Base-by-base conservation (phyloP, 257 asterid genomes). In the Echites panduratus region DNA sequence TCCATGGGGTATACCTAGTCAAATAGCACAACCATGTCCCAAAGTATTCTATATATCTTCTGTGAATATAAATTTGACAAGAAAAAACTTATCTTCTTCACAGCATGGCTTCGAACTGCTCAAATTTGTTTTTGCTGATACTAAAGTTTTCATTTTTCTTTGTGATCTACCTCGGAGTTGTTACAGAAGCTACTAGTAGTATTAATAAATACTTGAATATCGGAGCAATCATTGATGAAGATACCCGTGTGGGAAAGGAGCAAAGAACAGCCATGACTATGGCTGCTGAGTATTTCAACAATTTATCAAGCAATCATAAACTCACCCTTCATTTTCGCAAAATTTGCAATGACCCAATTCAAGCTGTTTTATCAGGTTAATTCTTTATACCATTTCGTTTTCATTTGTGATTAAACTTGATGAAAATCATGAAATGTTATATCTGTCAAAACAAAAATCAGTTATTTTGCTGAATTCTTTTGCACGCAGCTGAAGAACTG, bases 181-280 rank as follows among this genome's bases (percentile, higher is more conserved):
- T 45, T 10, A 49, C 52, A 50, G 64, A 26, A 73, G 54, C 22
- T 50, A 50, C 74, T 69, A 50, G 71, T 6, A 26, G 68, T 17
- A 74, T 32, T 32, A 32, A 32, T 1, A 32, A 65, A 45, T 50
- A 77, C 44, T 56, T 74, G 16, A 74, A 73, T 12, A 64, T 82
- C 67, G 88, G 87, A 49, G 85, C 80, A 66, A 74, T 85, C 48
- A 49, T 82, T 1, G 84, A 82, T 75, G 54, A 76, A 0, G 79
- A 76, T 76, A 78, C 87, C 20, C 81, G 87, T 7, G 61, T 73
- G 0, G 89, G 89, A 20, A 85, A 75, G 69, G 89, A 85, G 72
- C 81, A 82, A 52, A 75, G 44, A 44, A 73, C 79, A 4, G 84
- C 84, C 72, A 75, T 80, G 72, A 57, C 7, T 32, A 53, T 85